Percentiles rank a stretch among this genome's conserved stretches.
Conservation (phyloP, 129 eudicot species). For the Rutidosis leptorrhynchoides region DNA sequence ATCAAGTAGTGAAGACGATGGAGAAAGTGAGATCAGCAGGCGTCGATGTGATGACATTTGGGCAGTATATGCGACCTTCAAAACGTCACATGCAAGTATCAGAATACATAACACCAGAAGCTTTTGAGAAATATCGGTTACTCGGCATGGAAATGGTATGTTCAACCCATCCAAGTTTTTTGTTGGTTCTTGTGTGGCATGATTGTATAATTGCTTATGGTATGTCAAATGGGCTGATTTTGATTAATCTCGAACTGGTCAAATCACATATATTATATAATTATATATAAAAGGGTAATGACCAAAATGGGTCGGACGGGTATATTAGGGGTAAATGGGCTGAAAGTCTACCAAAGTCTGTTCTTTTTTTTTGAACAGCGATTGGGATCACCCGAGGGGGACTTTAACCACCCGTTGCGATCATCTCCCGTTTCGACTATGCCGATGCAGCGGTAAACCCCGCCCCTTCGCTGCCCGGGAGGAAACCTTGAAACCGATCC, state of each 20-base stretch:
- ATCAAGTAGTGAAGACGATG: constrained; percentile 89
- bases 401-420: too few relatives aligned
- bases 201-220: background rate
- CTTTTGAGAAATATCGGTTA: constrained; percentile 79
- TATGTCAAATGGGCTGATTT: background rate
- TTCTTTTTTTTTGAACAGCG: too few relatives aligned
- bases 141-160: constrained; percentile 92
- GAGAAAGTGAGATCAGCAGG: constrained; percentile 96
- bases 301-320: too few relatives aligned
- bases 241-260: background rate
- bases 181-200: background rate
- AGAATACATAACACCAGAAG: constrained; percentile 89
- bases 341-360: background rate
- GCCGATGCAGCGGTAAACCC: too few relatives aligned
- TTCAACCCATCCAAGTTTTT: constrained; percentile 7
- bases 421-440: too few relatives aligned
- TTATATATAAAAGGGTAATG: background rate
- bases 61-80: constrained; percentile 97
- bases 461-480: too few relatives aligned
- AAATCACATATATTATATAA: background rate
- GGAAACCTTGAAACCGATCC: too few relatives aligned
- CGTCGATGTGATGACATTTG: constrained; percentile 95
- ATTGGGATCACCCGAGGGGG: too few relatives aligned
- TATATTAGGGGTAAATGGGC: too few relatives aligned
- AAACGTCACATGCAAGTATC: constrained; percentile 98